Evolutionary conservation across 176 grass and related monocot genomes (phyloP).

Genomic region (Oryza glumipatula): DNA sequence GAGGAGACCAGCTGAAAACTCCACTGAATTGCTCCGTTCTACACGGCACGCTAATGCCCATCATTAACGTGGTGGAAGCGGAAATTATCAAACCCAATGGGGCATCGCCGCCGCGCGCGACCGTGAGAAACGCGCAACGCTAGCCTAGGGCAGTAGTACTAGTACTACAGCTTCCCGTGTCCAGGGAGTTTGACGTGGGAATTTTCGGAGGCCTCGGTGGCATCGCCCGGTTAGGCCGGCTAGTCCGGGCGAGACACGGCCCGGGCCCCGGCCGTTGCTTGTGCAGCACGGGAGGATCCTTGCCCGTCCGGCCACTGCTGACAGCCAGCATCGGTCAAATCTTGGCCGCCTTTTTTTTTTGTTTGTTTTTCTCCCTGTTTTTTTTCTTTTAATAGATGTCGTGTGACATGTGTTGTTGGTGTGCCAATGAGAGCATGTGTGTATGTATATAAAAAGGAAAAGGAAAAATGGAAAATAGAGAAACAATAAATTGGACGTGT

Average conservation of each 20-base stretch:
- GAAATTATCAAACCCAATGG: not conserved
- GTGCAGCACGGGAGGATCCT: constrained; percentile 32
- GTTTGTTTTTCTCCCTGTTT: not conserved
- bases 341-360: not conserved
- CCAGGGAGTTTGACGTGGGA: not conserved
- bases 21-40: not conserved
- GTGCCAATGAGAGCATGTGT: not conserved
- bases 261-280: constrained; percentile 10
- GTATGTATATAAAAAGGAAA: not conserved
- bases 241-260: not conserved
- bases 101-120: not conserved
- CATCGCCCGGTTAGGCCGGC: not conserved
- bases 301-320: not conserved
- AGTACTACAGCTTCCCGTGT: too few relatives aligned
- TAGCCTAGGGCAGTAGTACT: too few relatives aligned
- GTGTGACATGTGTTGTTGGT: not conserved
- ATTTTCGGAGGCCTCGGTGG: constrained; percentile 4
- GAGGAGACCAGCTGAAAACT: too few relatives aligned
- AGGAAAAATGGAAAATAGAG: not conserved
- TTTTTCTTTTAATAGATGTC: not conserved
- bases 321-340: constrained; percentile 1
- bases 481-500: not conserved
- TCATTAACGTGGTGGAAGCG: not conserved
- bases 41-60: not conserved
- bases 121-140: not conserved